A percentile compares a stretch with the other conserved stretches of the same genome.
phyloP scores from a whole-genome alignment of 805 yeast genomes.

The Vanderwaltozyma polyspora region DNA sequence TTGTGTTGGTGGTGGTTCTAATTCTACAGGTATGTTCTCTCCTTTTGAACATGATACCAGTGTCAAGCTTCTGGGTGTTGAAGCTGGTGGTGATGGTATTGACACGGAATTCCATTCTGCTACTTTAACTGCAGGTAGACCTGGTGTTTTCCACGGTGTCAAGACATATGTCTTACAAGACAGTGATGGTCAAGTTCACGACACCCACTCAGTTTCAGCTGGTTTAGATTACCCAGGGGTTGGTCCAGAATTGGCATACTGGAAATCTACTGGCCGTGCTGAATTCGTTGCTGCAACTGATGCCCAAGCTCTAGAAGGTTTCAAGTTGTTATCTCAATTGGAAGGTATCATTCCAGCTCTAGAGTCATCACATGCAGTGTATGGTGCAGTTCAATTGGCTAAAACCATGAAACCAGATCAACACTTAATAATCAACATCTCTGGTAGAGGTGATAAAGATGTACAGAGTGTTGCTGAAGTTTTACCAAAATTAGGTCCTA shows the following conservation, averaged over 20 bases:
- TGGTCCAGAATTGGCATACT: slow-evolving; percentile 92
- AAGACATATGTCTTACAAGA: slow-evolving; percentile 88
- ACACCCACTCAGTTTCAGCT: slow-evolving; percentile 96
- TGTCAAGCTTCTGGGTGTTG: slow-evolving; percentile 84
- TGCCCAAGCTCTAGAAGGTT: slow-evolving; percentile 89
- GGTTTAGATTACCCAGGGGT: slow-evolving; percentile 99
- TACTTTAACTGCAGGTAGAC: slow-evolving; percentile 85
- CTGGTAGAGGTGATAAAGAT: slow-evolving; percentile 99
- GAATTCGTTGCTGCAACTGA: slow-evolving; percentile 86
- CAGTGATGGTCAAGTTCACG: slow-evolving; percentile 89
- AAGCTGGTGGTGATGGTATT: slow-evolving; percentile 97
- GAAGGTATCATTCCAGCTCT: slow-evolving; percentile 99
- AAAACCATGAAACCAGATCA: slow-evolving; percentile 69
- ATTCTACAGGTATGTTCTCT: slow-evolving; percentile 89
- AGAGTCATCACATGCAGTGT: slow-evolving; percentile 94
- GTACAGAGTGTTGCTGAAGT: slow-evolving; percentile 95
- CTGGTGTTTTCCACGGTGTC: slow-evolving; percentile 98
- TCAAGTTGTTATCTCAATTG: slow-evolving; percentile 74
- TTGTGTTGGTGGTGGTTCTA: slow-evolving; percentile 99
- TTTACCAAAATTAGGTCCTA: slow-evolving; percentile 78
- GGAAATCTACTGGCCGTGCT: slow-evolving; percentile 93
- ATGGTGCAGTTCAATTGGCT: slow-evolving; percentile 83
- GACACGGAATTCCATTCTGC: slow-evolving; percentile 88
- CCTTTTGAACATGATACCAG: slow-evolving; percentile 77
- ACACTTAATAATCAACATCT: slow-evolving; percentile 75